A percentile compares a stretch with the other conserved stretches of the same genome.
These are phyloP conservation scores for Aspergillus brunneoviolaceus DNA, from an alignment of 2,329 filamentous ascomycete species.

Conservation along the genomic window DNA sequence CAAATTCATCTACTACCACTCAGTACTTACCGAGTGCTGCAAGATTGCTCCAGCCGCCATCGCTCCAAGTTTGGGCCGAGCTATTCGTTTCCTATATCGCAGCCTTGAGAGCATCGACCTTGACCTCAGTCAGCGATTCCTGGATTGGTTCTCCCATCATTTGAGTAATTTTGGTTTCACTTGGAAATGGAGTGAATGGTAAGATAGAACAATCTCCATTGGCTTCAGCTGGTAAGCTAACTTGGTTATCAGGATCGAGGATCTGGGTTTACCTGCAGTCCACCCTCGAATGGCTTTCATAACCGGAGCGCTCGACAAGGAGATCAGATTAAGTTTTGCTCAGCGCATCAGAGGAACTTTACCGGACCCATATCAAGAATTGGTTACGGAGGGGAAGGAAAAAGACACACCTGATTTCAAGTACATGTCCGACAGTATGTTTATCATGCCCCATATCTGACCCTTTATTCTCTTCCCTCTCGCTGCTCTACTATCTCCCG, in stretches of 20 bases:
- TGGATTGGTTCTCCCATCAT: constrained; percentile 98
- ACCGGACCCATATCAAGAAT: constrained; percentile 73
- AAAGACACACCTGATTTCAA: constrained; percentile 97
- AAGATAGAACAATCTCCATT: constrained; percentile 26
- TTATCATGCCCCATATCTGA: neutral
- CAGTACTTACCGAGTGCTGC: constrained; percentile 89
- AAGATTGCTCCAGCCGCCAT: constrained; percentile 96
- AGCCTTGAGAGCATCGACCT: constrained; percentile 80
- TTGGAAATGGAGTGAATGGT: constrained; percentile 99
- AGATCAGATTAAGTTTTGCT: constrained; percentile 93
- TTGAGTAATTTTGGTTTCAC: constrained; percentile 98
- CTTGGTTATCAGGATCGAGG: constrained; percentile 60
- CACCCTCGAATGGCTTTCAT: constrained; percentile 95
- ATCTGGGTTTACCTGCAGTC: constrained; percentile 72
- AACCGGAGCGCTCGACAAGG: constrained; percentile 85
- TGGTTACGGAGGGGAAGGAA: constrained; percentile 86
- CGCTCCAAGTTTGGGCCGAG: constrained; percentile 86
- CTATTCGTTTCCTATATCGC: constrained; percentile 87
- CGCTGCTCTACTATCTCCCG: neutral
- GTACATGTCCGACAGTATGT: constrained; percentile 71
- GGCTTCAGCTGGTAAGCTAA: constrained; percentile 16
- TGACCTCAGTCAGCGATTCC: constrained; percentile 80
- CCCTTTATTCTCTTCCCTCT: neutral
- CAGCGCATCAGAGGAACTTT: constrained; percentile 94
- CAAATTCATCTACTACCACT: constrained; percentile 95